A percentile compares a stretch with the other conserved stretches of the same genome.
phyloP scores from a whole-genome alignment of 1,284 basidiomycete species.

The Chalciporus sp. region DNA sequence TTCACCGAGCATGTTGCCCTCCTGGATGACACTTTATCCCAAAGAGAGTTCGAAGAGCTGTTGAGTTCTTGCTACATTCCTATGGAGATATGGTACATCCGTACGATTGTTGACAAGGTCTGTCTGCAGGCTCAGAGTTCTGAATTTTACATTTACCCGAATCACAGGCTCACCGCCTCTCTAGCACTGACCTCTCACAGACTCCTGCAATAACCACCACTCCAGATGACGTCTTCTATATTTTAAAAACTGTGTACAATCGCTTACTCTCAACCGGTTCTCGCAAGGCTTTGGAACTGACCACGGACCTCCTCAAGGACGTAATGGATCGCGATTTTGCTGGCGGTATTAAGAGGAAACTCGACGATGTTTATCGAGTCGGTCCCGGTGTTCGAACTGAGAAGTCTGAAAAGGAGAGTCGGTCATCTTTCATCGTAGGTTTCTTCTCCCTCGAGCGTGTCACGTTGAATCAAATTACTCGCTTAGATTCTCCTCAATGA shows the following conservation, averaged over 20 bases:
- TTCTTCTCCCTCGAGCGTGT: background rate
- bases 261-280: constrained; percentile 79
- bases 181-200: constrained; percentile 69
- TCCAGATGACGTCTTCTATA: constrained; percentile 94
- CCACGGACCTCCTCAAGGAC: constrained; percentile 65
- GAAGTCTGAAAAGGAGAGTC: constrained; percentile 76
- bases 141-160: constrained; percentile 1
- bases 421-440: constrained; percentile 79
- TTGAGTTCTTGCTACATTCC: constrained; percentile 82
- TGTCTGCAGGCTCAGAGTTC: constrained; percentile 7
- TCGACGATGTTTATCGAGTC: constrained; percentile 85
- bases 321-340: constrained; percentile 83
- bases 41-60: constrained; percentile 67
- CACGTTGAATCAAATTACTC: constrained; percentile 2
- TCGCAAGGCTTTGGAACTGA: constrained; percentile 55
- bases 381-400: constrained; percentile 59
- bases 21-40: constrained; percentile 55
- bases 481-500: constrained; percentile 84
- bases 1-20: constrained; percentile 19
- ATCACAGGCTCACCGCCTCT: constrained; percentile 68
- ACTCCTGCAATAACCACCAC: constrained; percentile 65
- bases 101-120: constrained; percentile 88
- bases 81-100: constrained; percentile 90
- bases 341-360: constrained; percentile 74
- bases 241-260: constrained; percentile 81